Evolutionary conservation across 2,329 filamentous ascomycete species (phyloP), one percentile per base, ranked within the genome.

Genomic region (Neophaeococcomyces aloes): DNA sequence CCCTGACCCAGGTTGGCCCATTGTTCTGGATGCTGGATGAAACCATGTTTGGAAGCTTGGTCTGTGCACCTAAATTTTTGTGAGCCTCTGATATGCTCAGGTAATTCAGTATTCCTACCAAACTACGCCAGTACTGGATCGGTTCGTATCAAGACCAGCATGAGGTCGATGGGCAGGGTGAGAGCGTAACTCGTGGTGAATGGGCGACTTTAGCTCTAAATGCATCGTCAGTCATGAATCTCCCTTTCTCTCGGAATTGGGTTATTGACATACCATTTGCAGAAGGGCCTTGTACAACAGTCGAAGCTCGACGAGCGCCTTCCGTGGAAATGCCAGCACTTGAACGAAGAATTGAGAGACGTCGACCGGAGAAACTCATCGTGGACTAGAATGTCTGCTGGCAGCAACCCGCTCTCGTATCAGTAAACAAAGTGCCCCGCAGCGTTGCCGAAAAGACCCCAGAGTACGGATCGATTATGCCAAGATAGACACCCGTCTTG

Each of bases 1-100:
- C 88, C 88, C 68, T 95, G 89, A 25, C 89, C 89, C 42, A 96
- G 71, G 62, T 96, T 96, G 47, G 89, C 87, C 89, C 89, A 95
- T 51, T 72, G 66, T 2, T 83, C 74, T 8, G 86, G 88, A 53
- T 88, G 74, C 3, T 95, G 88, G 39, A 78, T 69, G 68, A 83
- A 95, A 56, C 89, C 89, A 66, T 89, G 84, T 65, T 95, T 87
- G 61, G 79, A 77, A 43, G 88, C 88, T 55, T 86, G 81, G 45
- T 69, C 66, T 29, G 65, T 68, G 44, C 62, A 65, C 51, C 49
- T 50, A 15, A 4, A 18, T 15, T 17, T 23, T 23, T 43, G 44
- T 17, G 4, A 21, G 30, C 13, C 13, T 13, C 34, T 17, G 10
- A 14, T 2, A 23, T 6, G 10, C 23, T 11, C n/a, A 32, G 11